Percentiles rank a stretch among this genome's conserved stretches.
These are phyloP conservation scores for Saitoella complicata DNA, from an alignment of 805 yeast genomes.

Conservation along the genomic window DNA sequence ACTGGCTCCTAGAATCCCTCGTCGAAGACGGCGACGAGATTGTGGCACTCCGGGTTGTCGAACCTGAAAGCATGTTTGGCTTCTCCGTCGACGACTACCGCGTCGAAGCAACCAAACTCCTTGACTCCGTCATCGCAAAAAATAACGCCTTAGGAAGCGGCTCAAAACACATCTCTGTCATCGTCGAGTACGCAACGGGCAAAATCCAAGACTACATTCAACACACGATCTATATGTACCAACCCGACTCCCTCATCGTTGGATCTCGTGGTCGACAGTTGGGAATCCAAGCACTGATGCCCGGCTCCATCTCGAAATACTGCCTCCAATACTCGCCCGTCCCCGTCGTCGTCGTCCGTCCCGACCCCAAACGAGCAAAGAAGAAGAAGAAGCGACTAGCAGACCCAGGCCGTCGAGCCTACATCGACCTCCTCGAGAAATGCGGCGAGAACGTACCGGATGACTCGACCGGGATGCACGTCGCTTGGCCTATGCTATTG, in stretches of 20 bases:
- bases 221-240: constrained; percentile 29
- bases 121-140: constrained; percentile 20
- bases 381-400: constrained; percentile 20
- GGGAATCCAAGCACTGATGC: constrained; percentile 27
- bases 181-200: constrained; percentile 31
- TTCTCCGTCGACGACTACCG: constrained; percentile 24
- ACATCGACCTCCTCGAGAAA: constrained; percentile 15
- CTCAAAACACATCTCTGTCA: constrained; percentile 26
- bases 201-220: constrained; percentile 27
- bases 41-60: constrained; percentile 29
- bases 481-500: too few relatives aligned
- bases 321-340: constrained; percentile 31
- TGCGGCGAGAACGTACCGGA: background rate
- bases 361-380: constrained; percentile 21
- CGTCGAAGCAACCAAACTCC: constrained; percentile 22
- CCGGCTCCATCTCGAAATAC: constrained; percentile 33
- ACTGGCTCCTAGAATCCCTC: constrained; percentile 31
- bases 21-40: constrained; percentile 31
- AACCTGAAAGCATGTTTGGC: constrained; percentile 18
- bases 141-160: constrained; percentile 15
- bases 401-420: constrained; percentile 18
- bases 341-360: constrained; percentile 32
- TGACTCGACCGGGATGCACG: too few relatives aligned
- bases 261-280: constrained; percentile 29
- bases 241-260: constrained; percentile 30